Evolutionary conservation across 176 grass and related monocot species (phyloP), one percentile per base, ranked within the genome.

Genomic region (Thinopyrum elongatum): DNA sequence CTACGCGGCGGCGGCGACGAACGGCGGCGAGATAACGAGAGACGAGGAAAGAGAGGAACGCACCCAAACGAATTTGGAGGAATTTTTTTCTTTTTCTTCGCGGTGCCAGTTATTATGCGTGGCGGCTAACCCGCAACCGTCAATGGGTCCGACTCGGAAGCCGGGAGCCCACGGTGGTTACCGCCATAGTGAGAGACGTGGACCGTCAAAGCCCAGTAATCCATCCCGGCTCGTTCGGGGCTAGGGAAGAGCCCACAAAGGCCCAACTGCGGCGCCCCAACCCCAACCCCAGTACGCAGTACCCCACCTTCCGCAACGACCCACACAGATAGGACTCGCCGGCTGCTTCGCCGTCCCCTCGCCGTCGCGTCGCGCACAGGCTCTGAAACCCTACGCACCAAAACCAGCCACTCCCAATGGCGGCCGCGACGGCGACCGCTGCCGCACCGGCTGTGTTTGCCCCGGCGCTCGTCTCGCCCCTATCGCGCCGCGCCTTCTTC

Each of bases 241-340:
- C 16, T 4, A 9, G 16, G 19, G 16, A 22, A 5, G 57, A 22
- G 57, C 71, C 57, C 28, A 0, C 9, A 15, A 72, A 2, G 33
- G 80, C 44, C 81, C 70, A 60, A 7, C 30, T 31, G 67, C 3
- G 47, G 46, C 28, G 7, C 41, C 64, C 68, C 16, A 65, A 74
- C 41, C 82, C n/a, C n/a, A n/a, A n/a, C n/a, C n/a, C n/a, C n/a
- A n/a, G n/a, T n/a, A n/a, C n/a, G n/a, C n/a, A n/a, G n/a, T n/a
- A n/a, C n/a, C n/a, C 67, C 58, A 58, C 80, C 66, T 60, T 74
- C 74, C 80, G 35, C 67, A 27, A 64, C 49, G 89, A 90, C 42
- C 42, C 42, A 46, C 67, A 84, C 84, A 83, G 85, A 87, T 87
- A 84, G 80, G 83, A 75, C 75, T 87, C 59, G 75, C 80, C 89